Percentiles rank a stretch among this genome's conserved stretches.
Evolutionary conservation across 2,329 filamentous ascomycete genomes (phyloP).

Genomic region (Hymenoscyphus infarciens): DNA sequence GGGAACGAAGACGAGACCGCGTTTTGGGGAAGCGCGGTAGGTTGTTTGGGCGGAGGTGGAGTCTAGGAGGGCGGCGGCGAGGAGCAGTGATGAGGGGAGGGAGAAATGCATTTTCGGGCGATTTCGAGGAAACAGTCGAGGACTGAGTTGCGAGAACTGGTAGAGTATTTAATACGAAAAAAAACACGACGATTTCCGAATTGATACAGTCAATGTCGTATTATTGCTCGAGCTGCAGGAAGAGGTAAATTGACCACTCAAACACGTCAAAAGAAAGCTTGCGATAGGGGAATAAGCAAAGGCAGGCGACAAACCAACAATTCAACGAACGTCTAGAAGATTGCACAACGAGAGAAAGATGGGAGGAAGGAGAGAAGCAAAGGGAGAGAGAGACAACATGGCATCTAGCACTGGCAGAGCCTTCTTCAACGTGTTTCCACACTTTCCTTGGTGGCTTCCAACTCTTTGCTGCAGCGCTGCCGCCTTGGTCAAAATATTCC

Average conservation of each 20-base stretch:
- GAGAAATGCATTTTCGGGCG: background rate
- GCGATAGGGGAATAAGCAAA: conserved; percentile 1
- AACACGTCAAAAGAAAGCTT: background rate
- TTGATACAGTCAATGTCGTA: background rate
- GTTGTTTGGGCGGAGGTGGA: conserved; percentile 14
- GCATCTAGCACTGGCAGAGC: background rate
- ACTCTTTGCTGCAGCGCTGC: background rate
- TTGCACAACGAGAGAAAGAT: background rate
- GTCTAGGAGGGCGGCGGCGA: conserved; percentile 11
- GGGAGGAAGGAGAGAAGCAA: background rate
- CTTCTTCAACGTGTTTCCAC: background rate
- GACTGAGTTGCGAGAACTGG: background rate
- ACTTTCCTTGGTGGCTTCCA: conserved; percentile 1
- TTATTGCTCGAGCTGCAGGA: conserved; percentile 1
- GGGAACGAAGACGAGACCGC: conserved; percentile 68
- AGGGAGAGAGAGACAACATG: background rate
- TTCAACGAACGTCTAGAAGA: background rate
- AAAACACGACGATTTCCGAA: background rate
- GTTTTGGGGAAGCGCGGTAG: conserved; percentile 45
- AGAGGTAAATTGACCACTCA: background rate
- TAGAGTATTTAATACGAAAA: background rate
- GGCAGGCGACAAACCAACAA: background rate
- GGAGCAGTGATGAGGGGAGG: conserved; percentile 9
- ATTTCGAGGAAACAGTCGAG: background rate
- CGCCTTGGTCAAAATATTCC: conserved; percentile 1